Conservation (phyloP, 768 basidiomycete species). For the Pulveroboletus ravenelii region DNA sequence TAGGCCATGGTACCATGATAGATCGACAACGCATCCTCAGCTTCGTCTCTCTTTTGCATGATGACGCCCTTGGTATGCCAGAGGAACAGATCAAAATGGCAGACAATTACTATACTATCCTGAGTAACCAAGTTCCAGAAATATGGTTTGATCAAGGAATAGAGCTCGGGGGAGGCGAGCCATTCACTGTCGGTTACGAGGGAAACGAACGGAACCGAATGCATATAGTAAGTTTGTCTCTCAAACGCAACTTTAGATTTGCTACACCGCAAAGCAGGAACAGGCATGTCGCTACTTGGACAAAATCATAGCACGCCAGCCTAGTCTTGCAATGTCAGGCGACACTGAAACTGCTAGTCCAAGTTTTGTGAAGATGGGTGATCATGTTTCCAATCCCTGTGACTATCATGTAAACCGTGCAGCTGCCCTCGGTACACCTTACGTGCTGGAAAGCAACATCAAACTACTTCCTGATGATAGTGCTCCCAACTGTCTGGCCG, state of each 20-base stretch:
- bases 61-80: slow-evolving; percentile 36
- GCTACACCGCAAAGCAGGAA: slow-evolving; percentile 28
- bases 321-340: neutral
- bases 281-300: slow-evolving; percentile 45
- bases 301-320: slow-evolving; percentile 18
- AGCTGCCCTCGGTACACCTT: slow-evolving; percentile 42
- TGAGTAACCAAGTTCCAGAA: slow-evolving; percentile 53
- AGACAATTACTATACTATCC: slow-evolving; percentile 63
- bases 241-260: neutral
- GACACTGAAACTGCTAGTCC: neutral
- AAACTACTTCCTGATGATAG: slow-evolving; percentile 35
- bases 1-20: slow-evolving; percentile 60
- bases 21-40: slow-evolving; percentile 37
- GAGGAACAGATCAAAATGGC: slow-evolving; percentile 57
- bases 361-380: slow-evolving; percentile 9
- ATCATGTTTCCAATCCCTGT: neutral
- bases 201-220: slow-evolving; percentile 53
- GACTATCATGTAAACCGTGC: slow-evolving; percentile 24
- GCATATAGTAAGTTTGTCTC: slow-evolving; percentile 48
- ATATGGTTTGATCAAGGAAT: slow-evolving; percentile 64
- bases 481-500: slow-evolving; percentile 20
- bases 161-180: slow-evolving; percentile 52
- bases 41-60: slow-evolving; percentile 46
- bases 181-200: slow-evolving; percentile 57
- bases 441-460: slow-evolving; percentile 52